phyloP scores from a whole-genome alignment of 1,284 basidiomycete genomes.

The Moniliophthora roreri region DNA sequence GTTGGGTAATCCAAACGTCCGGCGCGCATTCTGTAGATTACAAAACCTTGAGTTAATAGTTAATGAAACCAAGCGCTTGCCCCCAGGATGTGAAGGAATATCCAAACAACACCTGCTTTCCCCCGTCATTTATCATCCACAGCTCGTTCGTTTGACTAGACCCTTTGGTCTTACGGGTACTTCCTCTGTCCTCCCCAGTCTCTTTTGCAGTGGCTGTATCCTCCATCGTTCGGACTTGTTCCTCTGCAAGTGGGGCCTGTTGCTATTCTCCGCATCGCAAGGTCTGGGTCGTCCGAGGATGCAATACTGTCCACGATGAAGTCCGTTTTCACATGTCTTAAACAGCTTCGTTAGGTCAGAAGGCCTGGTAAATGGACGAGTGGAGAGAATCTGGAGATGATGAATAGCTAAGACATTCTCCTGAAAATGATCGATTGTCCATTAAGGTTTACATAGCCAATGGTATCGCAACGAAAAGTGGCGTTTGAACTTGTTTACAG shows the following conservation, averaged over 20 bases:
- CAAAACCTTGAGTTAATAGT: slow-evolving; percentile 83
- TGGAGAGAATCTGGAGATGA: no score
- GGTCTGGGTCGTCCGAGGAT: not conserved
- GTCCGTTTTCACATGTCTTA: not conserved
- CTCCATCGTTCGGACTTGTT: slow-evolving; percentile 80
- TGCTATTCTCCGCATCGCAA: not conserved
- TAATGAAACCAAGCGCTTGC: slow-evolving; percentile 70
- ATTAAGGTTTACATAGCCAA: no score
- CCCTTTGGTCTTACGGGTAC: slow-evolving; percentile 35
- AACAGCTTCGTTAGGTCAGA: no score
- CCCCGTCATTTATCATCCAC: slow-evolving; percentile 93
- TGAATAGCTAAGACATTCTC: no score
- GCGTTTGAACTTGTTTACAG: no score
- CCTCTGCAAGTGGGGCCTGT: slow-evolving; percentile 29
- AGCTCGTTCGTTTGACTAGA: slow-evolving; percentile 50
- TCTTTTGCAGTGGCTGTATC: slow-evolving; percentile 79
- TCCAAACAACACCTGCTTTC: slow-evolving; percentile 73
- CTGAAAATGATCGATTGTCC: no score
- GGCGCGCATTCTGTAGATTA: slow-evolving; percentile 63
- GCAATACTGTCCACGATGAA: not conserved
- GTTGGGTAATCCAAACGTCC: slow-evolving; percentile 69
- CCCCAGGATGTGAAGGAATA: slow-evolving; percentile 76
- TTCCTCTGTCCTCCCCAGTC: slow-evolving; percentile 45
- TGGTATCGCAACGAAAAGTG: no score
- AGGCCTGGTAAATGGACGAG: no score